Evolutionary conservation across 805 yeast species (phyloP).

Genomic region (Schizosaccharomyces octosporus): DNA sequence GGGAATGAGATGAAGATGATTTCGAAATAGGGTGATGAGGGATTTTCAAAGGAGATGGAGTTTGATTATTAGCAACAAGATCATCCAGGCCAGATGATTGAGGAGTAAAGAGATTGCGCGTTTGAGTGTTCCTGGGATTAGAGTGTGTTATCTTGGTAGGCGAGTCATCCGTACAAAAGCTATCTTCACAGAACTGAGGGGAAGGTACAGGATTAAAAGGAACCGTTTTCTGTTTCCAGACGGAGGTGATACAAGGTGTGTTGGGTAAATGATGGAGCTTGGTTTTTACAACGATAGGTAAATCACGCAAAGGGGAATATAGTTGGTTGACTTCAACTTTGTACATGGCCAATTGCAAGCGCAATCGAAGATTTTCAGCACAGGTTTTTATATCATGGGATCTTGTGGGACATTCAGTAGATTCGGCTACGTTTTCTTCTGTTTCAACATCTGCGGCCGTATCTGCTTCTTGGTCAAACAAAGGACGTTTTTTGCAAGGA

Average conservation of each 20-base stretch:
- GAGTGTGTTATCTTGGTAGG: background rate
- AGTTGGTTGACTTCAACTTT: constrained; percentile 15
- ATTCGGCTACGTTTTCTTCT: too few species aligned
- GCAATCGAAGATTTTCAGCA: constrained; percentile 8
- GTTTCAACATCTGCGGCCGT: too few species aligned
- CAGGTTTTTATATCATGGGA: background rate
- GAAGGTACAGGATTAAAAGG: background rate
- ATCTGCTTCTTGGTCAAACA: too few species aligned
- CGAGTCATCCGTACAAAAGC: background rate
- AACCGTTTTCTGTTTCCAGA: background rate
- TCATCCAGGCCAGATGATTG: background rate
- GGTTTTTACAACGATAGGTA: constrained; percentile 4
- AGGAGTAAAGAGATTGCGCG: background rate
- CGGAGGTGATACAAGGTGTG: background rate
- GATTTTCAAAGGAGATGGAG: background rate
- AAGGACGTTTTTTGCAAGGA: too few species aligned
- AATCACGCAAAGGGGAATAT: constrained; percentile 11
- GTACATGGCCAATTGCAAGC: constrained; percentile 15
- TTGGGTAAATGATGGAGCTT: background rate
- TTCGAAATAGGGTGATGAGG: background rate
- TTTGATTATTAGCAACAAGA: background rate
- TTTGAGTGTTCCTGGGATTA: too few species aligned
- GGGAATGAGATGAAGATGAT: background rate
- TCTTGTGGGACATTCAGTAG: too few species aligned
- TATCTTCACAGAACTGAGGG: background rate